These are phyloP conservation scores for Penicillium sp. DNA, from an alignment of 2,329 filamentous ascomycete genomes.

Conservation along the genomic window DNA sequence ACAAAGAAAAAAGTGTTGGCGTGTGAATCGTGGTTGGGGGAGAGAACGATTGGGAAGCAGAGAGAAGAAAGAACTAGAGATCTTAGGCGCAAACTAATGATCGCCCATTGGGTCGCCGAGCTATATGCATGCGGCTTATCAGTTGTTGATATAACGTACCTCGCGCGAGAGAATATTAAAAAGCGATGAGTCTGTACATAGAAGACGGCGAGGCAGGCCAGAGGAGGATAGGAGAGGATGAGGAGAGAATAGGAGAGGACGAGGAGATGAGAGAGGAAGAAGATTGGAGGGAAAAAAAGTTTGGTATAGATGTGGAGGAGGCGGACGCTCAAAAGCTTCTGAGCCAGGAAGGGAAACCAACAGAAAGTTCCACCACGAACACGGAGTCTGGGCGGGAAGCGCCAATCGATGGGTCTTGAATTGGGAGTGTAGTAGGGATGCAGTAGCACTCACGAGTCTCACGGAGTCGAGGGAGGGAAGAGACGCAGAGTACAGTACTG, in stretches of 20 bases:
- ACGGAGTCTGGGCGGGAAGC: background rate
- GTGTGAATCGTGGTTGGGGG: background rate
- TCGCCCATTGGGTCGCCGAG: background rate
- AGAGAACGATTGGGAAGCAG: background rate
- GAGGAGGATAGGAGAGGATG: background rate
- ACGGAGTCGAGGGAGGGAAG: too few relatives aligned
- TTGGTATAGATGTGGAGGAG: slow-evolving; percentile 2
- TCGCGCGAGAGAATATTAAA: slow-evolving; percentile 10
- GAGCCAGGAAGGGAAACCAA: background rate
- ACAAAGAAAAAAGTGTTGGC: background rate
- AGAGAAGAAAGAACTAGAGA: background rate
- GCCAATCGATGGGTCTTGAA: too few relatives aligned
- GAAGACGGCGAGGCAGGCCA: slow-evolving; percentile 12
- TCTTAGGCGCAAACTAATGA: background rate
- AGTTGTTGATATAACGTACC: slow-evolving; percentile 4
- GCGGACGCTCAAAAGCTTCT: background rate
- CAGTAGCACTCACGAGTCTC: too few relatives aligned
- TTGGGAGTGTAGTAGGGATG: too few relatives aligned
- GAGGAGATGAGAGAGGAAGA: background rate
- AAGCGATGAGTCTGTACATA: slow-evolving; percentile 7
- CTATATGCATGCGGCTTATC: background rate
- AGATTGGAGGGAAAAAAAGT: background rate
- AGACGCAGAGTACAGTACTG: background rate
- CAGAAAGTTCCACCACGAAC: background rate
- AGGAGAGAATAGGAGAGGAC: slow-evolving; percentile 11